Evolutionary conservation across 805 yeast species (phyloP), one percentile per base, ranked within the genome.

Genomic region (Candida hungchunana): DNA sequence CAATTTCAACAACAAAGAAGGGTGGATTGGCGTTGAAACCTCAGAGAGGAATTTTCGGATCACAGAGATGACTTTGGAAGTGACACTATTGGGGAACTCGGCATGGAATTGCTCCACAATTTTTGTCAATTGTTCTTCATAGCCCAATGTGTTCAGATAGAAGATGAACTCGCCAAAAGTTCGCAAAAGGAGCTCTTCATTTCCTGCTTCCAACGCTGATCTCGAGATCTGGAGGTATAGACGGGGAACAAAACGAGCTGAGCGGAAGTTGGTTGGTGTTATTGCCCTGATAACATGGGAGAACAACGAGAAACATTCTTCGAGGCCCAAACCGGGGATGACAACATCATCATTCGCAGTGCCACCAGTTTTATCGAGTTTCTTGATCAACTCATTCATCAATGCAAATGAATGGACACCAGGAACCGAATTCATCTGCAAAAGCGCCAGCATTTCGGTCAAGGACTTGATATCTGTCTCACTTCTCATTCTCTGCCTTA

Each of bases 211-310:
- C 11, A 32, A 23, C 1, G 39, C 41, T 7, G 28, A 15, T 12
- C 34, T 32, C n/a, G 48, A 21, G 26, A 49, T 32, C n/a, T 46
- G 45, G 1, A 51, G 35, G 33, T 49, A 51, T 13, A 51, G n/a
- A 4, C 52, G 20, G 3, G 56, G 56, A 5, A 51, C 31, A 23
- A 51, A 51, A 13, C 54, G 35, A 1, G 56, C 56, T 14, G 49
- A 34, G 18, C 40, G 31, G 34, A 42, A 51, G 33, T 47, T 51
- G 7, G 42, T 44, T 8, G 17, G 34, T 3, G 43, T 32, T 18
- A 47, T 29, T 13, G 31, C 14, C 4, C 24, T 33, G 18, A 43
- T 24, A 18, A 46, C 48, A 15, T 34, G 32, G 2, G 14, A 10
- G 25, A 32, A 49, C 10, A 51, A 22, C 5, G 24, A 27, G 15